These are phyloP conservation scores for Neocallimastix lanati DNA, from an alignment of 192 early-diverging fungal genomes.

Conservation along the genomic window DNA sequence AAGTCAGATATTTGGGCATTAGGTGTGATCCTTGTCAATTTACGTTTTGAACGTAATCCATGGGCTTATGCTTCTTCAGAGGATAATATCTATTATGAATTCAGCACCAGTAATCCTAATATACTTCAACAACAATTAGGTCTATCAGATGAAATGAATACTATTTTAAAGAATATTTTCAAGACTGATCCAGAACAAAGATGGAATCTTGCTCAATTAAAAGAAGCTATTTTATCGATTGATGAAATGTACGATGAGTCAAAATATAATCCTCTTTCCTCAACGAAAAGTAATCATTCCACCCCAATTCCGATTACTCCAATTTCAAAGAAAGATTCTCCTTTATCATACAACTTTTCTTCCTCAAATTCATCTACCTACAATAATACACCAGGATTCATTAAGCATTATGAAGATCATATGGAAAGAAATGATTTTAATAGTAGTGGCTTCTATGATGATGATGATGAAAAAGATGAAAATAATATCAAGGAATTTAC, in stretches of 20 bases:
- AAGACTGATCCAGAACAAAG: neutral
- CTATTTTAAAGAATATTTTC: neutral
- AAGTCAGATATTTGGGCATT: neutral
- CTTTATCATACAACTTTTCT: neutral
- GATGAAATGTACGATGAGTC: neutral
- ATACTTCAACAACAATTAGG: neutral
- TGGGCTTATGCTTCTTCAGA: neutral
- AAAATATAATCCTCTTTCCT: neutral
- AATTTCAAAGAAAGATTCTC: neutral
- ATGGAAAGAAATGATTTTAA: neutral
- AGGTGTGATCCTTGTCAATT: neutral
- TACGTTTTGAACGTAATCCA: neutral
- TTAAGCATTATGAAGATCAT: neutral
- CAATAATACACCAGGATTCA: neutral
- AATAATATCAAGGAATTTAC: neutral
- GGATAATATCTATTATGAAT: neutral
- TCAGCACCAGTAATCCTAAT: neutral
- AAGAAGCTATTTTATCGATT: neutral
- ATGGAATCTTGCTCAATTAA: neutral
- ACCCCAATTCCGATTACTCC: neutral
- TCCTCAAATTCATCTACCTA: neutral
- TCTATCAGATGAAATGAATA: neutral
- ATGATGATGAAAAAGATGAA: neutral
- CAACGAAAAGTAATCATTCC: neutral
- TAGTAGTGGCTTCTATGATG: neutral